Conservation (phyloP, 306 rosid species). For the Cucurbita pepo region DNA sequence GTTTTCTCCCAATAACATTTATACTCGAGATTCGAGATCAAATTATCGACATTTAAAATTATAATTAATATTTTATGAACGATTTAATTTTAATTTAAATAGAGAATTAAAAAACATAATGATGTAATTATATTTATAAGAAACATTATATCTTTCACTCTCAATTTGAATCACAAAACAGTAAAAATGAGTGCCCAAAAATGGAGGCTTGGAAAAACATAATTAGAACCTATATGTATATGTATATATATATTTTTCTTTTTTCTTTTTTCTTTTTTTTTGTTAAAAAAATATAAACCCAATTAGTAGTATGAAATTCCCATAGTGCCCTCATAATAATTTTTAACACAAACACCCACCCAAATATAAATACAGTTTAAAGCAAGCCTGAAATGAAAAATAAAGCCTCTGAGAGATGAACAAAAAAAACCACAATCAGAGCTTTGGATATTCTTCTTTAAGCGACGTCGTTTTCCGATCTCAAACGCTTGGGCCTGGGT, state of each 20-base stretch:
- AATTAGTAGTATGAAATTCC: background rate
- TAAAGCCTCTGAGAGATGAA: background rate
- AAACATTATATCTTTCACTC: background rate
- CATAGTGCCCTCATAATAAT: background rate
- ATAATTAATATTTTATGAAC: too few species aligned
- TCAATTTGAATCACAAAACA: background rate
- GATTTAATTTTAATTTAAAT: too few species aligned
- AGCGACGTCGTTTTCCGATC: background rate
- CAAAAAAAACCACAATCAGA: constrained; percentile 5
- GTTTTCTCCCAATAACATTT: too few species aligned
- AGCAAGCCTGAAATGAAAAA: background rate
- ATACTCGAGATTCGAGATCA: too few species aligned
- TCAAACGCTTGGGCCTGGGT: background rate
- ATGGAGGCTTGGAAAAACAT: background rate
- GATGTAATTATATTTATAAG: too few species aligned
- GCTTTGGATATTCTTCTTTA: background rate
- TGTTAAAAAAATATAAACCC: background rate
- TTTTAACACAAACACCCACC: background rate
- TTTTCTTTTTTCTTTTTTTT: background rate
- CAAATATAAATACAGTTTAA: background rate
- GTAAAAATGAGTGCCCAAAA: background rate
- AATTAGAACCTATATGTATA: background rate
- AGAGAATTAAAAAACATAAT: too few species aligned
- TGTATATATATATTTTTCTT: background rate
- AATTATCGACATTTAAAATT: too few species aligned